A percentile compares a stretch with the other conserved stretches of the same genome.
These are phyloP conservation scores for Chytriomyces sp. DNA, from an alignment of 192 early-diverging fungal species.

Conservation along the genomic window DNA sequence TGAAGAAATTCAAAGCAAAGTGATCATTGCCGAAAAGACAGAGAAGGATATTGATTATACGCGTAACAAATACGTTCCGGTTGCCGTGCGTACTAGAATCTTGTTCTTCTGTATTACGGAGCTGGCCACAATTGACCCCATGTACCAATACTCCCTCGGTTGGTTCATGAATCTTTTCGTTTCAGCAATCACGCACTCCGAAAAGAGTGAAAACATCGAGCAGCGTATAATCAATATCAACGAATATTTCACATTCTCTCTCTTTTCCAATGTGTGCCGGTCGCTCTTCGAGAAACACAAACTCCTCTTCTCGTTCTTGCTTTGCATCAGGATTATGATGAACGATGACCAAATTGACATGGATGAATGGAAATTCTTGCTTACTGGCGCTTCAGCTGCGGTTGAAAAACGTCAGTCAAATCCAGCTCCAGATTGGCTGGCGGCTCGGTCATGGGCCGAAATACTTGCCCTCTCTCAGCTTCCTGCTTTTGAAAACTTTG, in stretches of 20 bases:
- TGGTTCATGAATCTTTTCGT: slow-evolving; percentile 71
- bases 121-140: slow-evolving; percentile 59
- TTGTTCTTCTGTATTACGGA: slow-evolving; percentile 69
- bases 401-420: slow-evolving; percentile 44
- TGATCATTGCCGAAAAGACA: slow-evolving; percentile 56
- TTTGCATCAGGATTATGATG: slow-evolving; percentile 62
- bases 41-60: slow-evolving; percentile 68
- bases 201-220: slow-evolving; percentile 62
- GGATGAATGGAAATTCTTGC: slow-evolving; percentile 62
- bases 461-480: slow-evolving; percentile 49
- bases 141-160: slow-evolving; percentile 64
- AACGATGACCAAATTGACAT: slow-evolving; percentile 59
- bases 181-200: slow-evolving; percentile 57
- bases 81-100: slow-evolving; percentile 58
- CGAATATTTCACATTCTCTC: slow-evolving; percentile 63
- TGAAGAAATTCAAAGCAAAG: slow-evolving; percentile 64
- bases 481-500: slow-evolving; percentile 49
- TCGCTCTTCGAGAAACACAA: slow-evolving; percentile 70
- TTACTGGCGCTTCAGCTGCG: slow-evolving; percentile 49
- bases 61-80: slow-evolving; percentile 62
- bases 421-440: slow-evolving; percentile 59
- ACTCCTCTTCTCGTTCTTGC: slow-evolving; percentile 62
- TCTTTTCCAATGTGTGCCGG: slow-evolving; percentile 65
- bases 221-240: slow-evolving; percentile 59
- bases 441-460: slow-evolving; percentile 52